Percentiles rank a stretch among this genome's conserved stretches.
Evolutionary conservation across 2,329 filamentous ascomycete genomes (phyloP).

Genomic region (Chaetomiaceae sp.): DNA sequence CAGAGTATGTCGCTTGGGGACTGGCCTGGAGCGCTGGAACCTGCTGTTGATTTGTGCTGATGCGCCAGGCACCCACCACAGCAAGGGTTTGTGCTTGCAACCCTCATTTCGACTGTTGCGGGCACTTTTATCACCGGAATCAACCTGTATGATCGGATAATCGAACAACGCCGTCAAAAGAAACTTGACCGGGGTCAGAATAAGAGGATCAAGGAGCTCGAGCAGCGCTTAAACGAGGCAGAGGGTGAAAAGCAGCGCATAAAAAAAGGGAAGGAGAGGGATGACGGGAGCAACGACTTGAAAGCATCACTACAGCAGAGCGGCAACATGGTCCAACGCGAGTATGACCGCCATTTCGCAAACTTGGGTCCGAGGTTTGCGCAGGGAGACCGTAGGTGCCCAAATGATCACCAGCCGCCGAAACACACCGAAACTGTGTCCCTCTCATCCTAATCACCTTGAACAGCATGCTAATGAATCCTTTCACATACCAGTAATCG

Average conservation of each 20-base stretch:
- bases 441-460: too few relatives aligned
- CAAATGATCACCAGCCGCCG: too few relatives aligned
- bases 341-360: conserved; percentile 33
- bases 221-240: conserved; percentile 24
- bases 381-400: conserved; percentile 30
- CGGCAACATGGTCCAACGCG: conserved; percentile 31
- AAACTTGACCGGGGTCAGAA: conserved; percentile 33
- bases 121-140: conserved; percentile 36
- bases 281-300: conserved; percentile 21
- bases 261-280: conserved; percentile 12
- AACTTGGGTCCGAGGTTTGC: conserved; percentile 33
- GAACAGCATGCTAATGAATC: too few relatives aligned
- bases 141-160: conserved; percentile 34
- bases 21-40: too few relatives aligned
- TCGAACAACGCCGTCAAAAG: conserved; percentile 30
- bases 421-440: too few relatives aligned
- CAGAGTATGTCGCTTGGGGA: conserved; percentile 30
- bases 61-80: conserved; percentile 8
- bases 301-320: conserved; percentile 29
- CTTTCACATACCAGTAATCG: conserved; percentile 21
- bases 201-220: conserved; percentile 30
- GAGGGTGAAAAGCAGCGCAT: conserved; percentile 21
- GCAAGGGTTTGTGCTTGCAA: conserved; percentile 38
- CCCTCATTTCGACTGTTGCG: conserved; percentile 36
- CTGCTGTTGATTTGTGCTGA: too few relatives aligned